Evolutionary conservation across 106 monocot species (phyloP), one percentile per base, ranked within the genome.

Genomic region (Narthecium ossifragum): DNA sequence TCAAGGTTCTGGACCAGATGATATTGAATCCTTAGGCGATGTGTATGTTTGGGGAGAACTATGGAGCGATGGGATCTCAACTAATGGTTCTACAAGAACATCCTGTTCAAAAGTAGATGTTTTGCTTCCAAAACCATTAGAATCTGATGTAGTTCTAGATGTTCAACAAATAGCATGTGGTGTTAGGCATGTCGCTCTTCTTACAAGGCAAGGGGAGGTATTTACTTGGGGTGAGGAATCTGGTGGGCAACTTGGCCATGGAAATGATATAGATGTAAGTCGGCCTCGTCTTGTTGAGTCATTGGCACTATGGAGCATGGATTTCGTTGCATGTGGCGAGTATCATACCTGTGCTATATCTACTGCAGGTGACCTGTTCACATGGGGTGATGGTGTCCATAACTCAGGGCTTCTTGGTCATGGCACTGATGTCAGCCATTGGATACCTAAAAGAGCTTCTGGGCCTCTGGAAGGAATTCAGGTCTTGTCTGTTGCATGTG

Each of bases 181-280:
- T 43, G 64, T 66, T 28, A 78, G 75, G 47, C 85, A 90, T 73
- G 85, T 74, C 37, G 85, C 73, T 38, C 75, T 90, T 37, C 73
- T 88, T 47, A 92, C 92, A 11, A 77, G 83, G 55, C 92, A 92
- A 71, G 87, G 84, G 10, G 87, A 92, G 48, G 75, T 92, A 4
- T 92, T 87, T 31, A 84, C 84, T 2, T 92, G 92, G 92, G 92
- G 92, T 12, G 92, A 88, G 32, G 88, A 88, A 65, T 72, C 46
- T 54, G 77, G 87, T 22, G 92, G 92, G 46, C 64, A 75, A n/a
- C 85, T 91, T 63, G 90, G 90, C 12, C 73, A 73, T 50, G 88
- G 92, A 51, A 65, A 21, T 67, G 77, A 84, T n/a, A 7, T n/a
- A 49, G 73, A 88, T 76, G 66, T 59, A 5, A 69, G 61, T 41